Evolutionary conservation across 1,139 yeast species (phyloP).

Genomic region (Geotrichum europaeum): DNA sequence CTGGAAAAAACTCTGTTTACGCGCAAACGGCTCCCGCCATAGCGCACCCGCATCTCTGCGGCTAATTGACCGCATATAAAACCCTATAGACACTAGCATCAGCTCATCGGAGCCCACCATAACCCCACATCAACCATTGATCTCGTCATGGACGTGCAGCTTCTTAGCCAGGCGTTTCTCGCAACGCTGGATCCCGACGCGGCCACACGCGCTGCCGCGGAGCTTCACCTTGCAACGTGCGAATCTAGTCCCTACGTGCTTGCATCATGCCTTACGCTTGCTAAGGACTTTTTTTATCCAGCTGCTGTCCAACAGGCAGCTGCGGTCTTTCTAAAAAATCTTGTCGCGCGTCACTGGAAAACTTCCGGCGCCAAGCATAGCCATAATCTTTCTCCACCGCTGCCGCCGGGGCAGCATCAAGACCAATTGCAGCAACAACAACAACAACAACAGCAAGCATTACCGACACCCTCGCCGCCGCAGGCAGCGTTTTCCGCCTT

Average conservation of each 20-base stretch:
- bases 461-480: neutral
- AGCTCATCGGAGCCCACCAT: neutral
- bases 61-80: neutral
- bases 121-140: neutral
- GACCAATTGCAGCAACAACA: neutral
- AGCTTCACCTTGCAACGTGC: slow-evolving; percentile 52
- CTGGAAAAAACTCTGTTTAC: neutral
- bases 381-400: neutral
- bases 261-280: slow-evolving; percentile 79
- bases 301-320: slow-evolving; percentile 66
- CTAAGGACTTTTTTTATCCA: slow-evolving; percentile 48
- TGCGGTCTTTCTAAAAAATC: slow-evolving; percentile 81
- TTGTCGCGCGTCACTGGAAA: slow-evolving; percentile 60
- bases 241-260: slow-evolving; percentile 58
- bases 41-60: neutral
- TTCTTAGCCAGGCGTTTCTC: slow-evolving; percentile 42
- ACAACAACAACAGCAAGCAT: neutral
- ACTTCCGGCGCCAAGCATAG: neutral
- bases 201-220: slow-evolving; percentile 59
- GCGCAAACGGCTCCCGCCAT: neutral
- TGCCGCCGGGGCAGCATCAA: neutral
- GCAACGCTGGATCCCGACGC: slow-evolving; percentile 74
- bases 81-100: neutral
- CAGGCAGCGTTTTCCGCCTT: slow-evolving; percentile 1
- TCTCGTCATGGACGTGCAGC: slow-evolving; percentile 11